Percentiles rank a stretch among this genome's conserved stretches.
phyloP scores from a whole-genome alignment of 208 protist genomes.

The Naegleria fowleri region DNA sequence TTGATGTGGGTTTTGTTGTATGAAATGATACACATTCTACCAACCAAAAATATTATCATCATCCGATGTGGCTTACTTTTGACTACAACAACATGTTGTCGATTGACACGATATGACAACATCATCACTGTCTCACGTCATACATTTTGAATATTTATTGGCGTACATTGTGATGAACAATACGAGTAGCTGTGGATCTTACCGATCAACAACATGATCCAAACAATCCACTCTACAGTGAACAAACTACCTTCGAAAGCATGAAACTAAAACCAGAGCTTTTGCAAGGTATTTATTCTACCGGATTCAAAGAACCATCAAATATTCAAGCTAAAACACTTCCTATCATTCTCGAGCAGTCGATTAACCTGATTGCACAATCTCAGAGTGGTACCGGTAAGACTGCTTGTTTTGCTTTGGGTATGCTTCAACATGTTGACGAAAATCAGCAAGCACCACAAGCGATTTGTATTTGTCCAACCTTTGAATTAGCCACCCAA shows the following conservation, averaged over 20 bases:
- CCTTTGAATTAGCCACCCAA: background rate
- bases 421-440: background rate
- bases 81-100: too few relatives aligned
- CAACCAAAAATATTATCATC: too few relatives aligned
- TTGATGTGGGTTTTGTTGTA: too few relatives aligned
- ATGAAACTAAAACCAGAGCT: background rate
- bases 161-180: background rate
- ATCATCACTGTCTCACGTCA: too few relatives aligned
- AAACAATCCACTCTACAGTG: background rate
- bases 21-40: too few relatives aligned
- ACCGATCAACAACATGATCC: background rate
- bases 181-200: background rate
- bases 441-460: background rate
- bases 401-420: background rate
- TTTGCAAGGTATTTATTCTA: background rate
- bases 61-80: too few relatives aligned
- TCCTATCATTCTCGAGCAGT: background rate
- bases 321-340: conserved; percentile 12
- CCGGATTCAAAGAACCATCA: background rate
- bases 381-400: conserved; percentile 27
- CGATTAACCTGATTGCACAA: conserved; percentile 13
- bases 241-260: background rate
- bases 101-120: too few relatives aligned
- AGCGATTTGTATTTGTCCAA: background rate
- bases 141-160: too few relatives aligned